A percentile compares a stretch with the other conserved stretches of the same genome.
phyloP scores from a whole-genome alignment of 345 rosid genomes.

The Hibiscus trionum region DNA sequence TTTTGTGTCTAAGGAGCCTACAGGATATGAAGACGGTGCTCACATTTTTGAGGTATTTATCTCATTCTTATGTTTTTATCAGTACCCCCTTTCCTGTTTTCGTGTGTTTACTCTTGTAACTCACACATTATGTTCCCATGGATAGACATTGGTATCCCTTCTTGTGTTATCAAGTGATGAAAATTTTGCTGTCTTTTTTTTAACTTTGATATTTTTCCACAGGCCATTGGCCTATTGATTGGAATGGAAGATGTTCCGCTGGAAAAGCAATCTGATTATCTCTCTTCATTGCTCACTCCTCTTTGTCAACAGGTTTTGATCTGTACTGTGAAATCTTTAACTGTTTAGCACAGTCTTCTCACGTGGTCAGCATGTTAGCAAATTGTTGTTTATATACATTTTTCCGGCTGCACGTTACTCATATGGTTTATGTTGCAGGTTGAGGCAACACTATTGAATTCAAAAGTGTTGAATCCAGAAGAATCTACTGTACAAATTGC shows the following conservation, averaged over 20 bases:
- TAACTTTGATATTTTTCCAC: constrained; percentile 11
- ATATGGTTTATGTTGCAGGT: constrained; percentile 43
- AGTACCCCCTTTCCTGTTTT: neutral
- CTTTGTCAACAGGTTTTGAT: constrained; percentile 81
- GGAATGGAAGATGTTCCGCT: constrained; percentile 82
- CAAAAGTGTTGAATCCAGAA: constrained; percentile 38
- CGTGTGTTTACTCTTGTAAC: neutral
- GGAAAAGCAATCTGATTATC: constrained; percentile 86
- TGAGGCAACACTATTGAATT: constrained; percentile 46
- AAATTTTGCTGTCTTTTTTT: neutral
- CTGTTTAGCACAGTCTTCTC: constrained; percentile 1
- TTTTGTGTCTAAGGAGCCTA: constrained; percentile 34
- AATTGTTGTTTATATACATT: neutral
- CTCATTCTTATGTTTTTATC: neutral
- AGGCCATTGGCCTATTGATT: constrained; percentile 89
- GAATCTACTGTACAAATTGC: constrained; percentile 51
- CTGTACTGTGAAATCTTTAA: neutral
- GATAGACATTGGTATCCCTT: neutral
- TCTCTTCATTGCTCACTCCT: constrained; percentile 77
- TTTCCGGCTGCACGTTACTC: constrained; percentile 12
- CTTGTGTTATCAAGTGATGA: neutral
- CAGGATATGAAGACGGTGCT: constrained; percentile 77
- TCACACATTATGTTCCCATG: neutral
- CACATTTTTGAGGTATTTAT: constrained; percentile 81
- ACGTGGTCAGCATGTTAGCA: neutral